phyloP scores from a whole-genome alignment of 331 rosid genomes.

The Acacia concinna region DNA sequence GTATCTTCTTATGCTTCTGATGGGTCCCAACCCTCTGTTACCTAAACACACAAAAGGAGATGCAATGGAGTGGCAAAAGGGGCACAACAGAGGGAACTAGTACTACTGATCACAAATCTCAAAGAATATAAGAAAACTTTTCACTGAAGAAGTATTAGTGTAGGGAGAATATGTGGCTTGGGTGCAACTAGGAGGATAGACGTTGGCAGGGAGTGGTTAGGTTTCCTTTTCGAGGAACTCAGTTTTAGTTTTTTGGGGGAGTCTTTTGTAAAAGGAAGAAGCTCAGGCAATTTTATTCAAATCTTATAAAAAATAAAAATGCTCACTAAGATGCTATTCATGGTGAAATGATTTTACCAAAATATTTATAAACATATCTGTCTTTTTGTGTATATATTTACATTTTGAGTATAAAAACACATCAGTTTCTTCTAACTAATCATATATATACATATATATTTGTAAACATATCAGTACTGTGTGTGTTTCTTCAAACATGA shows the following conservation, averaged over 20 bases:
- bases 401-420: too few relatives aligned
- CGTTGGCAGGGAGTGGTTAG: neutral
- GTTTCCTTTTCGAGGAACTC: neutral
- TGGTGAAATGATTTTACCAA: neutral
- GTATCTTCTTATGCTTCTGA: conserved; percentile 23
- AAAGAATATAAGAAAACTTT: neutral
- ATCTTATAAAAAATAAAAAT: neutral
- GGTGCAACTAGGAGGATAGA: neutral
- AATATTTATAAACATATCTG: too few relatives aligned
- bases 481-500: too few relatives aligned
- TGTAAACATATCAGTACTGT: too few relatives aligned
- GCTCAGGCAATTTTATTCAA: neutral
- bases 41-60: neutral
- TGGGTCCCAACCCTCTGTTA: neutral
- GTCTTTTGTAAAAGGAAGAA: neutral
- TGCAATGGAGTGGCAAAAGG: neutral
- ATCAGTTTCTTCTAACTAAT: too few relatives aligned
- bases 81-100: neutral
- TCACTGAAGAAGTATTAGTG: neutral
- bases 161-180: neutral
- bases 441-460: too few relatives aligned
- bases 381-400: too few relatives aligned
- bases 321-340: neutral
- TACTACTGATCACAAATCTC: neutral
- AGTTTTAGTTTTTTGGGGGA: neutral